Evolutionary conservation across 2,329 filamentous ascomycete genomes (phyloP), one percentile per base, ranked within the genome.

Genomic region (Fusarium nodosum): DNA sequence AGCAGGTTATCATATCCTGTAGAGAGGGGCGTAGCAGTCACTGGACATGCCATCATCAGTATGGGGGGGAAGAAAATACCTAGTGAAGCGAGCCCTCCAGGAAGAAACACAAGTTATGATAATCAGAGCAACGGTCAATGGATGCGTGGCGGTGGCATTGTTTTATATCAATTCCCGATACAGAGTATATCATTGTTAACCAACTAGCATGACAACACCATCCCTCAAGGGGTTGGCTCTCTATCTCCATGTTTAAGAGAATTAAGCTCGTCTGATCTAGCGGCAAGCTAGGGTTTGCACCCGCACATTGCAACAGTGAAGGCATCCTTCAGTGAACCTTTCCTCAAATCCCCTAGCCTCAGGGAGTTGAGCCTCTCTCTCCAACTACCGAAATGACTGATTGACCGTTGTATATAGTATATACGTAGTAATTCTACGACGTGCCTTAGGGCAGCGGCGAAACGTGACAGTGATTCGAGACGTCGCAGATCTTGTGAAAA

Each of bases 181-280:
- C n/a, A n/a, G n/a, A n/a, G n/a, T n/a, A n/a, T n/a, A n/a, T 59
- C 39, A 24, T 36, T 56, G 51, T 52, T 51, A 28, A 39, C n/a
- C n/a, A 63, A 60, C 30, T 16, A 39, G 22, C 24, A 39, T 16
- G 13, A 52, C 48, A 72, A 52, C 50, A 66, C 64, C 68, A 66
- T 74, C 56, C 54, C 68, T 56, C 57, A 74, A 68, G 47, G 53
- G 71, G 66, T 64, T 52, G 48, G 47, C n/a, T 52, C 34, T 41
- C 48, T 30, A 74, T 66, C 63, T 57, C 63, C 66, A 67, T 67
- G 24, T 41, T 53, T 38, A 53, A 24, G 45, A 50, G 63, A 60
- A 74, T 74, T 74, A 74, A 74, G 71, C 71, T 74, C 69, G 57
- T 65, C 62, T 48, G 50, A 54, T 57, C 69, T 64, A 72, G 60